phyloP scores from a whole-genome alignment of 805 yeast species.

The Ogataea neopini region DNA sequence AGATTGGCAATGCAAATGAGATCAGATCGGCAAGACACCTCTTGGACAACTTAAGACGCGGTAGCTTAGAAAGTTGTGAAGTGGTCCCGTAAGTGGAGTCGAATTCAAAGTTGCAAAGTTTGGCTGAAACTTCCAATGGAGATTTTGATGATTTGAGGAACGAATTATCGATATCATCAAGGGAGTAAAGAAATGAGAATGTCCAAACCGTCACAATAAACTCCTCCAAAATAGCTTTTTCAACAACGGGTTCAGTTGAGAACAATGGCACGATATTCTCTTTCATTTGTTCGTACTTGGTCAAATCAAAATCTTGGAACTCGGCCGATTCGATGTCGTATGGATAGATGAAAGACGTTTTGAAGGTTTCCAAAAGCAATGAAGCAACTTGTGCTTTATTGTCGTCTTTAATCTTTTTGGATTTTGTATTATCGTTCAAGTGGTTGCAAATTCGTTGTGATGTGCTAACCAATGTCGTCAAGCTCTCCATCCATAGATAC shows the following conservation, averaged over 20 bases:
- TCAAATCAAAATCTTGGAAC: slow-evolving; percentile 47
- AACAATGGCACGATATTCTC: slow-evolving; percentile 43
- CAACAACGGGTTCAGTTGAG: slow-evolving; percentile 28
- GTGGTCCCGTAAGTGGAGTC: slow-evolving; percentile 66
- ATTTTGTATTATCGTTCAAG: slow-evolving; percentile 12
- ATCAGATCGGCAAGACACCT: slow-evolving; percentile 58
- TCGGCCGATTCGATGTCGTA: slow-evolving; percentile 20
- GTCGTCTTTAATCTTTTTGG: slow-evolving; percentile 16
- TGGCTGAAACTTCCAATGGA: slow-evolving; percentile 37
- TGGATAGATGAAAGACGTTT: slow-evolving; percentile 41
- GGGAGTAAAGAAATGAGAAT: slow-evolving; percentile 59
- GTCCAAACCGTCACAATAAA: slow-evolving; percentile 54
- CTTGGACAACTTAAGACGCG: slow-evolving; percentile 51
- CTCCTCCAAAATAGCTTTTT: slow-evolving; percentile 37
- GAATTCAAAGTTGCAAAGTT: slow-evolving; percentile 43
- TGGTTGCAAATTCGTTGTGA: slow-evolving; percentile 35
- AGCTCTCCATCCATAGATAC: slow-evolving; percentile 58
- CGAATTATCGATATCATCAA: slow-evolving; percentile 52
- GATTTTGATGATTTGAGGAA: slow-evolving; percentile 25
- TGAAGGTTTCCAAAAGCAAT: slow-evolving; percentile 42
- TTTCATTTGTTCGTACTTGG: slow-evolving; percentile 45
- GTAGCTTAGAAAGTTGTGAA: slow-evolving; percentile 42
- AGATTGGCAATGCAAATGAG: slow-evolving; percentile 36
- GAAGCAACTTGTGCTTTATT: slow-evolving; percentile 38
- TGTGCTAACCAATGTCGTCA: slow-evolving; percentile 40